A percentile compares a stretch with the other conserved stretches of the same genome.
Evolutionary conservation across 2,329 filamentous ascomycete species (phyloP).

Genomic region (Zymoseptoria ardabiliae): DNA sequence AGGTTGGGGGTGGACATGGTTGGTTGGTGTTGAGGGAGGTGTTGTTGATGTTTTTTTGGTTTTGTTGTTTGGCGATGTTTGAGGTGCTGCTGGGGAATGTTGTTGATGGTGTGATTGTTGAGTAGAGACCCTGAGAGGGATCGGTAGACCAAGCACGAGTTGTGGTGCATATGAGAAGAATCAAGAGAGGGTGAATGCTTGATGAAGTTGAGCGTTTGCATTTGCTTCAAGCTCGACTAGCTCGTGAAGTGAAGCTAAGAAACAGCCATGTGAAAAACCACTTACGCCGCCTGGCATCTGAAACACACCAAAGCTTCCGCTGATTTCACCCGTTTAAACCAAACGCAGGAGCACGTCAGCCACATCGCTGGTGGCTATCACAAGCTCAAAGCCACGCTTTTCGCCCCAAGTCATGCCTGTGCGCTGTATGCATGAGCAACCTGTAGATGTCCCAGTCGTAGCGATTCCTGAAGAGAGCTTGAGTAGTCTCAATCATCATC

Average conservation of each 20-base stretch:
- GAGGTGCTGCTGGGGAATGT: too few species aligned
- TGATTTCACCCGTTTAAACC: not conserved
- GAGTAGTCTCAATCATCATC: not conserved
- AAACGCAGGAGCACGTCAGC: not conserved
- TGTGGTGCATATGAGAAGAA: too few species aligned
- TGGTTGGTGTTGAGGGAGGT: not conserved
- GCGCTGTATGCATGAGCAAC: not conserved
- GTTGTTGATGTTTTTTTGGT: not conserved
- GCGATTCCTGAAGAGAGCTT: not conserved
- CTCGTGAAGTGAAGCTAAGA: too few species aligned
- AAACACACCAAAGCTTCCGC: not conserved
- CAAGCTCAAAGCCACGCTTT: not conserved
- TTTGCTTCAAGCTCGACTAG: too few species aligned
- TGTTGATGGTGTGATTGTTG: too few species aligned
- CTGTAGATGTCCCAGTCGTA: not conserved
- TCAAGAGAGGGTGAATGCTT: too few species aligned
- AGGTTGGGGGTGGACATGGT: conserved; percentile 1
- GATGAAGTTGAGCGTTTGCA: too few species aligned
- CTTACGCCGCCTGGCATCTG: not conserved
- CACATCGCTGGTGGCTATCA: not conserved
- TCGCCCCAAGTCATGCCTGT: not conserved
- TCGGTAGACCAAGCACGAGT: too few species aligned
- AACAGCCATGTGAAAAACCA: not conserved
- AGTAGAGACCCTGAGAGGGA: too few species aligned
- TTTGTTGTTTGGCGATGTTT: too few species aligned